Evolutionary conservation across 495 filamentous ascomycete genomes (phyloP), one percentile per base, ranked within the genome.

Genomic region (Copromyces sp.): DNA sequence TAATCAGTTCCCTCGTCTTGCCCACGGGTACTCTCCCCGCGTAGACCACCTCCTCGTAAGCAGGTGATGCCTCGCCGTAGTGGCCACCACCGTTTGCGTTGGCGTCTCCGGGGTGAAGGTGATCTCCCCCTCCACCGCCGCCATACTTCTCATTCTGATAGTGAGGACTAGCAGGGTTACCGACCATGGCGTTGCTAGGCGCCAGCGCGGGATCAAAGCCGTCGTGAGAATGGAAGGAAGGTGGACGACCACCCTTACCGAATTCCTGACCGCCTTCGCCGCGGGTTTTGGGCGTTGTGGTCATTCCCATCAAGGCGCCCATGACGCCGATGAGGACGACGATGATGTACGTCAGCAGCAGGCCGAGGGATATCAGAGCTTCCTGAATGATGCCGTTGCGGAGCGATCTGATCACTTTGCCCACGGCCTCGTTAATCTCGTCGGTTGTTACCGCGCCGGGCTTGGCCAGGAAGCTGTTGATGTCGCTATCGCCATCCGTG

Each of bases 371-470:
- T 75, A 98, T 93, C 71, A 94, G 86, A 2, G 92, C 89, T 80
- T 97, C 92, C 39, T 87, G 87, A 44, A 86, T 83, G 71, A 98
- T 90, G 71, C 85, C 87, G 39, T 85, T 82, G 71, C 85, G 82
- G 61, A 98, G 83, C 73, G 87, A 86, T 71, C 83, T 81, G 40
- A 88, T 86, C 68, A 97, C 88, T 69, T 89, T 84, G 17, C 81
- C 75, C 69, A 98, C 86, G 24, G 94, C 92, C 72, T 86, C 87
- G 0, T 90, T 93, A 79, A 99, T 92, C 75, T 93, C 91, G 82
- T 97, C 90, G 17, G 90, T 88, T 2, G 94, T 90, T 40, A 86
- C 84, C 73, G 84, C 84, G 37, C 88, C 86, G 1, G 94, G 90
- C 39, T 90, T 84, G 35, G 93, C 85, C 44, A 97, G 88, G 83